Evolutionary conservation across 2,329 filamentous ascomycete species (phyloP), one percentile per base, ranked within the genome.

Genomic region (Atkinsonella hypoxylon): DNA sequence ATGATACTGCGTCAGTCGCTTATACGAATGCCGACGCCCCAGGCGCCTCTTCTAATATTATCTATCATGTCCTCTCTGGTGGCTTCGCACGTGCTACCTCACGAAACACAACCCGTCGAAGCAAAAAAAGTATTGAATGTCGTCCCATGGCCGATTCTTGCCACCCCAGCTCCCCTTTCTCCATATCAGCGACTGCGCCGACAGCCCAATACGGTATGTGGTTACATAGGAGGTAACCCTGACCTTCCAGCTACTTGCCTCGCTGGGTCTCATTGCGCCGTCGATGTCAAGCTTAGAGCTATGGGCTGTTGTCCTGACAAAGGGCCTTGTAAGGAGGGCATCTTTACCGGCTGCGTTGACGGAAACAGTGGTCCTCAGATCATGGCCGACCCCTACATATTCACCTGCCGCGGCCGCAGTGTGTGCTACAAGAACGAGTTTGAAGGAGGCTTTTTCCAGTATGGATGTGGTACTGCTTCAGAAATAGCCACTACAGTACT

Each of bases 331-430:
- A 75, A 73, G 1, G 66, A 69, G 3, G 78, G 78, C 49, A 72
- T 82, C 39, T 82, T 72, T 59, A 82, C 78, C 2, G 71, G 68
- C 39, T 82, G 78, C 53, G 74, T 79, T 41, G 78, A 82, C 57
- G 58, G 59, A 47, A 74, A 72, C 56, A 77, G 71, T 50, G 66
- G 66, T 4, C 64, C 71, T 1, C 74, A 77, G 58, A 74, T 70
- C 3, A 73, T 70, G 50, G 65, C 72, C 49, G 72, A 82, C 55
- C 77, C 78, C 0, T 80, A 79, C 53, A 66, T 81, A 32, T 81
- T 68, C 57, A 79, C 77, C 10, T 82, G 78, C 61, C 55, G 61
- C n/a, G 74, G 70, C 4, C 63, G 64, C 46, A 58, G 75, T 44
- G 70, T 78, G 15, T 81, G 78, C 58, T 82, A 77, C 62, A 70